phyloP scores from a whole-genome alignment of 495 filamentous ascomycete species.

The Alectoria sarmentosa region DNA sequence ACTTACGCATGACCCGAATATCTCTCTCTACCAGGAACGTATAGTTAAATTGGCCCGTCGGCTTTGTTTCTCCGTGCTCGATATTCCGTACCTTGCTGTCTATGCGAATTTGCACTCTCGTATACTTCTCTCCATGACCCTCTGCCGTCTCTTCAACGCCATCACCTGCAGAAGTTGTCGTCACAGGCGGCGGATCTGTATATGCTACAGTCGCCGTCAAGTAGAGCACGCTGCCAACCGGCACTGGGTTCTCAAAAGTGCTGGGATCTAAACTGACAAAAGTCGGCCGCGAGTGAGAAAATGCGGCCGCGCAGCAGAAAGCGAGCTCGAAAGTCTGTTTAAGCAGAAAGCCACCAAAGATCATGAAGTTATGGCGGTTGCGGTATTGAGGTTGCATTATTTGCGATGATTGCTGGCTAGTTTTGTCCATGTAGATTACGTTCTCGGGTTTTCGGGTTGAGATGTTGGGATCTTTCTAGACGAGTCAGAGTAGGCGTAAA shows the following conservation, averaged over 20 bases:
- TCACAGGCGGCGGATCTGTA: constrained; percentile 57
- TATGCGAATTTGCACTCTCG: constrained; percentile 68
- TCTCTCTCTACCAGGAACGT: constrained; percentile 71
- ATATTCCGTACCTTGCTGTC: constrained; percentile 72
- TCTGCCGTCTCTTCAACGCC: constrained; percentile 29
- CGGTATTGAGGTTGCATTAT: constrained; percentile 88
- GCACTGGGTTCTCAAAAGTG: constrained; percentile 79
- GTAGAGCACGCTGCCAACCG: constrained; percentile 77
- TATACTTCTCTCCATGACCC: constrained; percentile 38
- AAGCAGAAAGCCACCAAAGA: constrained; percentile 79
- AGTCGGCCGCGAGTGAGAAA: constrained; percentile 65
- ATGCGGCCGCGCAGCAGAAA: constrained; percentile 80
- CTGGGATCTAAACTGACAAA: constrained; percentile 74
- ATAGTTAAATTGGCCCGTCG: constrained; percentile 80
- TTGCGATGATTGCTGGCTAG: constrained; percentile 58
- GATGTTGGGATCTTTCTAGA: constrained; percentile 48
- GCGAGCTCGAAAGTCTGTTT: constrained; percentile 80
- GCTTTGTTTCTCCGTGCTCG: constrained; percentile 66
- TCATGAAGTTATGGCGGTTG: constrained; percentile 84
- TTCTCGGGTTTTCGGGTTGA: constrained; percentile 52
- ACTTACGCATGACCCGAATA: constrained; percentile 68
- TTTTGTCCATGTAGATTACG: constrained; percentile 59
- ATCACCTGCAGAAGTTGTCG: constrained; percentile 28
- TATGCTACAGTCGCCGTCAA: constrained; percentile 70
- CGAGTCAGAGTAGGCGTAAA: not conserved